Conservation (phyloP, 2,329 filamentous ascomycete genomes). For the Mariannaea elegans region DNA sequence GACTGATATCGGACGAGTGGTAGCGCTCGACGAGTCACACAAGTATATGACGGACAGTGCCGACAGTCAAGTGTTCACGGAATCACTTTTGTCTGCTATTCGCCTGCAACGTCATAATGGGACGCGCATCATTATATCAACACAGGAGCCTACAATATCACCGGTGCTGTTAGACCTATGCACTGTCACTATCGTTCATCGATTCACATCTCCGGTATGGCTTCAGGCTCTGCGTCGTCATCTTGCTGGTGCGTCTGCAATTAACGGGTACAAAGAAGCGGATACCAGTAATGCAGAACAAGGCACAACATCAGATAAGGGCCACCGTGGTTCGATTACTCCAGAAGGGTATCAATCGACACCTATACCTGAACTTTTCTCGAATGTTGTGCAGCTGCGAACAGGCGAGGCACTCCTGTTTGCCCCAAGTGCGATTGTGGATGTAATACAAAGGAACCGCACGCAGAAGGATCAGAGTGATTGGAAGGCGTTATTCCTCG, state of each 20-base stretch:
- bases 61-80: constrained; percentile 67
- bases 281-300: too few relatives aligned
- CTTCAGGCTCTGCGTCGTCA: constrained; percentile 54
- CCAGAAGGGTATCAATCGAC: neutral
- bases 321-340: neutral
- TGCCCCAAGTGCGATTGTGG: constrained; percentile 53
- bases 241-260: constrained; percentile 51
- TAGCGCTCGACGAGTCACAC: constrained; percentile 81
- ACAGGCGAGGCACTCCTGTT: constrained; percentile 59
- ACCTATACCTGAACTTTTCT: constrained; percentile 46
- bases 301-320: too few relatives aligned
- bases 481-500: constrained; percentile 20
- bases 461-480: neutral
- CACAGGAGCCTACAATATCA: constrained; percentile 79
- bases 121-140: constrained; percentile 74
- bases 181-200: constrained; percentile 75
- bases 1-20: constrained; percentile 60
- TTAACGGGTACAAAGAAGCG: neutral
- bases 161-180: constrained; percentile 75
- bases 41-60: constrained; percentile 72
- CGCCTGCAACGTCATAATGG: constrained; percentile 76
- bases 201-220: constrained; percentile 75
- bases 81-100: constrained; percentile 69
- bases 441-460: neutral
- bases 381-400: constrained; percentile 51